Evolutionary conservation across 768 basidiomycete species (phyloP), one percentile per base, ranked within the genome.

Genomic region (Phallus indusiatus): DNA sequence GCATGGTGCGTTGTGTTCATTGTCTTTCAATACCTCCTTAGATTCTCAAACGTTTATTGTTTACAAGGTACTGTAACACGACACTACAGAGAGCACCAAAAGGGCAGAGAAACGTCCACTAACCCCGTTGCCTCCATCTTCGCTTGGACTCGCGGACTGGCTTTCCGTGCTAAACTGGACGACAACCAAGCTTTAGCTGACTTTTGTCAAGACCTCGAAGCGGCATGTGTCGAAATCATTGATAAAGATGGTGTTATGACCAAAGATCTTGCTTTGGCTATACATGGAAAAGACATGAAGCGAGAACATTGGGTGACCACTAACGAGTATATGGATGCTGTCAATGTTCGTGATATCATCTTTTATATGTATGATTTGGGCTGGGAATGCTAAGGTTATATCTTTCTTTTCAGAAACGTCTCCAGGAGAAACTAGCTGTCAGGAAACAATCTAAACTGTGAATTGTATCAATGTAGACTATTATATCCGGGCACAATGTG

Each of bases 111-210:
- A 77, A 98, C 95, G 11, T 94, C 90, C 59, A 99, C 95, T 51
- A 99, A 99, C 81, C 94, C 95, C 46, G 94, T 98, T 65, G 95
- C 95, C 49, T 93, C 90, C 59, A 97, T 99, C 76, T 98, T 94
- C 67, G 95, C 95, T 8, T 99, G 95, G 95, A 98, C 95, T 16
- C 85, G 96, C 50, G 95, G 95, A 0, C 79, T 99, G 47, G 74
- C 91, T 56, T 92, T 93, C 75, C 86, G 94, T 64, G 94, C 94
- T 63, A 93, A 91, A 76, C 79, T 97, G 34, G 95, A 99, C 68
- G 76, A 75, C 46, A 98, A 95, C 69, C 82, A 81, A 20, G 76
- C 77, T 35, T 81, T 99, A 28, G 76, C 73, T 55, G 72, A 73
- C 50, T 99, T 95, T 73, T 91, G 87, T 65, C 66, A 78, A 52